phyloP scores from a whole-genome alignment of 306 rosid genomes.

The Senna tora region DNA sequence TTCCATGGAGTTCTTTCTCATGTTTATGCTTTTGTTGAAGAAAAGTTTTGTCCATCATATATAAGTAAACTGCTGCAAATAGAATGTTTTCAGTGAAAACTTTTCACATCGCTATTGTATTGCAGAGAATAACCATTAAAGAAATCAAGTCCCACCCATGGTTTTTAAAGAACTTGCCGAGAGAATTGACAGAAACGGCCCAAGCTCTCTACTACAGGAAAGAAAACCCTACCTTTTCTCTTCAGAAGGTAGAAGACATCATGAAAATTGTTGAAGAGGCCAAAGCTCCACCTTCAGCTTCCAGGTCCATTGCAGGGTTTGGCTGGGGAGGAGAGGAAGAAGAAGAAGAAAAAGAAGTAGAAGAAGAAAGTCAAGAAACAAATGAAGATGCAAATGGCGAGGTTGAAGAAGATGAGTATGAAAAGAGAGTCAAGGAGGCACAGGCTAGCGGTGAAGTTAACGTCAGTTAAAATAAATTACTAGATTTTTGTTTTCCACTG shows the following conservation, averaged over 20 bases:
- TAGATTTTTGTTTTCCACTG: slow-evolving; percentile 29
- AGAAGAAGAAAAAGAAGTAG: slow-evolving; percentile 32
- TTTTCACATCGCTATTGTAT: slow-evolving; percentile 26
- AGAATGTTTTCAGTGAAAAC: neutral
- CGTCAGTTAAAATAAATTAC: slow-evolving; percentile 28
- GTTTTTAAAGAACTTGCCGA: slow-evolving; percentile 62
- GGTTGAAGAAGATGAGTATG: slow-evolving; percentile 49
- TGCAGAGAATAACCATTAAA: slow-evolving; percentile 60
- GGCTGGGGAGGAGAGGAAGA: slow-evolving; percentile 52
- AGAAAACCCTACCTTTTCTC: slow-evolving; percentile 53
- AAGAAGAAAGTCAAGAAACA: neutral
- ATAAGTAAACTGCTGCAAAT: slow-evolving; percentile 15
- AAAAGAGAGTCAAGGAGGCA: slow-evolving; percentile 54
- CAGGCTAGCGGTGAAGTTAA: slow-evolving; percentile 47
- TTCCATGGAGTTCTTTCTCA: neutral
- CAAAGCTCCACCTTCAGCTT: slow-evolving; percentile 45
- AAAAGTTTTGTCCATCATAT: neutral
- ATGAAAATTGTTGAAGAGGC: slow-evolving; percentile 64
- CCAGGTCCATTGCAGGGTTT: slow-evolving; percentile 51
- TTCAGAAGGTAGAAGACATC: slow-evolving; percentile 58
- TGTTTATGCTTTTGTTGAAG: neutral
- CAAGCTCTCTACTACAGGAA: slow-evolving; percentile 47
- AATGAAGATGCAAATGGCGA: slow-evolving; percentile 32
- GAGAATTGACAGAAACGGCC: slow-evolving; percentile 58
- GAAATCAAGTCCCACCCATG: slow-evolving; percentile 68